These are phyloP conservation scores for Saccharomyces pastorianus DNA, from an alignment of 1,139 yeast genomes.

Conservation along the genomic window DNA sequence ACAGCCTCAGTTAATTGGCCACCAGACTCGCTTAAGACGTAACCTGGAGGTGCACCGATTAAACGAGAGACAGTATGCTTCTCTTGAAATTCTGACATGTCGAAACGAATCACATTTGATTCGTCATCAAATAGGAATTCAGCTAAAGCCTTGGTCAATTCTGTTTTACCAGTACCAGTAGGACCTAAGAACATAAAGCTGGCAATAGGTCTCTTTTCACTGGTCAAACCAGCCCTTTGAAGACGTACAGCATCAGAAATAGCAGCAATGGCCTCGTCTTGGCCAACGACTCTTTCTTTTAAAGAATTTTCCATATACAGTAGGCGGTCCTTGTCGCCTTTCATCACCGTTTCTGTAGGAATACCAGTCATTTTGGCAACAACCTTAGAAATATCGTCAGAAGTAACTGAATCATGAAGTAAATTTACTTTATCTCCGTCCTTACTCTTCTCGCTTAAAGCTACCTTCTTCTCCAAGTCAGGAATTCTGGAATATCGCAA, in stretches of 20 bases:
- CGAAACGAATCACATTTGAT: slow-evolving; percentile 78
- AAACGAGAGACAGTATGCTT: slow-evolving; percentile 82
- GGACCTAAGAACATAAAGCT: slow-evolving; percentile 95
- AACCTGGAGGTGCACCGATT: slow-evolving; percentile 97
- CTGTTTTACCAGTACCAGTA: slow-evolving; percentile 97
- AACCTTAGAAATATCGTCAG: slow-evolving; percentile 89
- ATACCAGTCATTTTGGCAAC: slow-evolving; percentile 93
- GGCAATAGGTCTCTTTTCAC: slow-evolving; percentile 90
- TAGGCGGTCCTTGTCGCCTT: slow-evolving; percentile 88
- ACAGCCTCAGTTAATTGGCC: slow-evolving; percentile 97
- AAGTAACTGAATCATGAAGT: slow-evolving; percentile 85
- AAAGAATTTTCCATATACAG: slow-evolving; percentile 78
- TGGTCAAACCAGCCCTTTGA: slow-evolving; percentile 92
- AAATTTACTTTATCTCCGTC: slow-evolving; percentile 33
- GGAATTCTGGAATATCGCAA: slow-evolving; percentile 85
- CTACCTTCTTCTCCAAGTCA: slow-evolving; percentile 56
- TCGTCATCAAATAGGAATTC: slow-evolving; percentile 87
- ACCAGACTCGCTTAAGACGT: slow-evolving; percentile 85
- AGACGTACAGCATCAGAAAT: slow-evolving; percentile 90
- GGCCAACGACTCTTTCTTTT: slow-evolving; percentile 79
- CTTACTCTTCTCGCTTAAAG: slow-evolving; percentile 40
- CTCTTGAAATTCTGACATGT: slow-evolving; percentile 97
- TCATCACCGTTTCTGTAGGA: slow-evolving; percentile 84
- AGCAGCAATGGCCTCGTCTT: slow-evolving; percentile 85
- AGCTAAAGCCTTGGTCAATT: slow-evolving; percentile 83